These are phyloP conservation scores for Evernia prunastri DNA, from an alignment of 495 filamentous ascomycete genomes.

Conservation along the genomic window DNA sequence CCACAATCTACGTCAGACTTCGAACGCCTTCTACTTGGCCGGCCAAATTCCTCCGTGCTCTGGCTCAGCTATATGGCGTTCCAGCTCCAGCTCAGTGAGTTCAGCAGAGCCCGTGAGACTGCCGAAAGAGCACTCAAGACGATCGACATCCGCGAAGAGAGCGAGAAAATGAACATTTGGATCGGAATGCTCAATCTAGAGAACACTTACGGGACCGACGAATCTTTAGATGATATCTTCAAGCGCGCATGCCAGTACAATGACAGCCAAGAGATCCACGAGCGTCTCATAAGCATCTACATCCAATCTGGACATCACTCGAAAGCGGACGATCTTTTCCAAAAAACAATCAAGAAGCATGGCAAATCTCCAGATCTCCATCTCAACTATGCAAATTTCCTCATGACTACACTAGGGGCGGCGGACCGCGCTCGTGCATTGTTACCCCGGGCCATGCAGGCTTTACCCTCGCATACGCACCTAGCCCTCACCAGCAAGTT, in stretches of 20 bases:
- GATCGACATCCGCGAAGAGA: conserved; percentile 79
- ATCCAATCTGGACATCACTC: conserved; percentile 82
- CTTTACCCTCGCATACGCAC: conserved; percentile 64
- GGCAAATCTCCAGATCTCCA: conserved; percentile 69
- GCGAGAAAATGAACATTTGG: conserved; percentile 93
- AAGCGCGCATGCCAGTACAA: conserved; percentile 91
- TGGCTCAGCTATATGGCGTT: conserved; percentile 98
- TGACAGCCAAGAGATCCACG: conserved; percentile 82
- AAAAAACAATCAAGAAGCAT: conserved; percentile 76
- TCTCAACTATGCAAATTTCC: conserved; percentile 91
- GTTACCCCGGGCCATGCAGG: conserved; percentile 80
- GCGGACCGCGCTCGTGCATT: conserved; percentile 70
- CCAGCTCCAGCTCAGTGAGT: conserved; percentile 83
- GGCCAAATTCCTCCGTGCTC: conserved; percentile 79
- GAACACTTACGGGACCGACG: conserved; percentile 79
- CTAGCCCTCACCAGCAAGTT: conserved; percentile 78
- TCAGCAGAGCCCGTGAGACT: conserved; percentile 76
- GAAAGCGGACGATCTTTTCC: conserved; percentile 88
- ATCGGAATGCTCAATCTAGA: conserved; percentile 90
- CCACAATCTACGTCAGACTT: conserved; percentile 86
- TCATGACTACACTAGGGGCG: conserved; percentile 61
- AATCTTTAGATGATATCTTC: conserved; percentile 80
- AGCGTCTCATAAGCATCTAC: conserved; percentile 86
- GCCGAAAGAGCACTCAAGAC: conserved; percentile 83
- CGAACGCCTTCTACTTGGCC: conserved; percentile 84